Conservation (phyloP, 257 asterid genomes). For the Scutellaria minor region DNA sequence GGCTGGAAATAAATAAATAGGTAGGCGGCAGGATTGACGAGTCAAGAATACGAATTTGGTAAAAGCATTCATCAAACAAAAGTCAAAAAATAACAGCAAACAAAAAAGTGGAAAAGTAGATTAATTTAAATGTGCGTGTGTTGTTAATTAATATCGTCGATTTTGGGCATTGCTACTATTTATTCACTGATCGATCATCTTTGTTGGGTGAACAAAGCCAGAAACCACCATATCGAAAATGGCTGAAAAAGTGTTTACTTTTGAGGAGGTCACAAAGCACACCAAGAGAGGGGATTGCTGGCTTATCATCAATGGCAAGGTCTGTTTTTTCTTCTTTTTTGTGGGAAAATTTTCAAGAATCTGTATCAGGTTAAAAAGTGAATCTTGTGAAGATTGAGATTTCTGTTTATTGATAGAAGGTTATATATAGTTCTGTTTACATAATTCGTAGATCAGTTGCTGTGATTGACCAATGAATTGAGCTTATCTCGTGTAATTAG, state of each 20-base stretch:
- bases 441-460: too few species aligned
- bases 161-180: background rate
- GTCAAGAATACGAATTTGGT: background rate
- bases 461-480: too few species aligned
- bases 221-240: conserved; percentile 24
- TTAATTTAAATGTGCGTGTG: background rate
- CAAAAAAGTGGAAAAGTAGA: background rate
- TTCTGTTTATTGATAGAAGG: too few species aligned
- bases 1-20: background rate
- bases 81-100: background rate
- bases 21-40: background rate
- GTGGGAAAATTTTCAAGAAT: background rate
- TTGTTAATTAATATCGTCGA: background rate
- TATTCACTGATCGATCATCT: background rate
- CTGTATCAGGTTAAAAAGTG: too few species aligned
- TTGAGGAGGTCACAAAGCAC: conserved; percentile 62
- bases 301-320: conserved; percentile 72
- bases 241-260: conserved; percentile 46
- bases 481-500: too few species aligned
- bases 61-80: background rate
- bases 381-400: too few species aligned
- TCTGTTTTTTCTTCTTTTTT: background rate
- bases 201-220: background rate
- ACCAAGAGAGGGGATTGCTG: conserved; percentile 60
- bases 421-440: too few species aligned